Evolutionary conservation across 2,329 filamentous ascomycete genomes (phyloP).

Genomic region (Thielaviopsis musarum): DNA sequence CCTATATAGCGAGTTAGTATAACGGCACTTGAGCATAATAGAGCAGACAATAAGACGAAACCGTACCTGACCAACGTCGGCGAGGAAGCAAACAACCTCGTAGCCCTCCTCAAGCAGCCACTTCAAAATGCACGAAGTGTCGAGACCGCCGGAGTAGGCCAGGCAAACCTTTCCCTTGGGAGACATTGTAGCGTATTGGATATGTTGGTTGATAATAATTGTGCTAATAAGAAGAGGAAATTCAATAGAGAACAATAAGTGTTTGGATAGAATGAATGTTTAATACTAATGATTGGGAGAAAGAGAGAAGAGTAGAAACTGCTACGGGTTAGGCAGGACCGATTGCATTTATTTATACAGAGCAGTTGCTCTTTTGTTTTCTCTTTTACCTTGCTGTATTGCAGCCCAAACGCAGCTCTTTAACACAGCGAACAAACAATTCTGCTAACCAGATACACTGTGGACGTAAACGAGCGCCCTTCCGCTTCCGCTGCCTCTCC

Average conservation of each 20-base stretch:
- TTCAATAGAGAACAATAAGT: too few species aligned
- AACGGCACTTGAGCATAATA: neutral
- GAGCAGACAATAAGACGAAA: neutral
- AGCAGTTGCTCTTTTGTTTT: too few species aligned
- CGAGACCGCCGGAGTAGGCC: constrained; percentile 20
- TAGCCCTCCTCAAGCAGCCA: constrained; percentile 21
- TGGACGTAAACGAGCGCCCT: constrained; percentile 1
- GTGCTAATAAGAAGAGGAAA: neutral
- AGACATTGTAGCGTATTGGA: constrained; percentile 3
- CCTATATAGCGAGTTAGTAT: neutral
- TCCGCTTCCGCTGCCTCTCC: constrained; percentile 4
- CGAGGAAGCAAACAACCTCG: constrained; percentile 27
- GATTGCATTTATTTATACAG: too few species aligned
- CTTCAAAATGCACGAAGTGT: constrained; percentile 26
- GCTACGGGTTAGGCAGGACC: too few species aligned
- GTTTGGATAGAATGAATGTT: neutral
- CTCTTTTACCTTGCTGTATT: too few species aligned
- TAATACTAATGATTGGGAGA: neutral
- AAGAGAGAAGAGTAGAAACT: neutral
- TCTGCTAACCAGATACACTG: neutral
- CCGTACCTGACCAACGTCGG: constrained; percentile 47
- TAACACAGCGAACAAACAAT: neutral
- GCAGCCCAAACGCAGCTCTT: too few species aligned
- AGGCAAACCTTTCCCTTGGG: constrained; percentile 12
- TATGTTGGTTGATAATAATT: neutral